Evolutionary conservation across 164 flowering plant genomes (phyloP).

Genomic region (Vitis labrusca): DNA sequence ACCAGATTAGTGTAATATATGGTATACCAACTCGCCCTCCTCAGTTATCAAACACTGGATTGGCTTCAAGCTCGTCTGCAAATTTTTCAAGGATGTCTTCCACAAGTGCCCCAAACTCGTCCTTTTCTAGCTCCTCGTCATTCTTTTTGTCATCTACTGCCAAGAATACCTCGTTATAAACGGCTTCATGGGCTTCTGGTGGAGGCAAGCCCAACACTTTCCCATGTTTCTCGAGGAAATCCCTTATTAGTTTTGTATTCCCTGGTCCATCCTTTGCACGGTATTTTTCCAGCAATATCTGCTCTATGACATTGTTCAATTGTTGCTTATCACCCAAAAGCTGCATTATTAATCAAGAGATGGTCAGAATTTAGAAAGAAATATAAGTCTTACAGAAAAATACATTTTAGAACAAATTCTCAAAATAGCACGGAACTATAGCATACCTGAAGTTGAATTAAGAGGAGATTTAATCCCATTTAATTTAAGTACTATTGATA

Average conservation of each 20-base stretch:
- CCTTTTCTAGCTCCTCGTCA: constrained; percentile 23
- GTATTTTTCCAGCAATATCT: constrained; percentile 25
- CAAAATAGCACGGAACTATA: too few species aligned
- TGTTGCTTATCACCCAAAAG: constrained; percentile 51
- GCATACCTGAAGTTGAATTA: too few species aligned
- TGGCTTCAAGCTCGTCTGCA: constrained; percentile 51
- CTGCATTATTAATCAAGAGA: constrained; percentile 32
- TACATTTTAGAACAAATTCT: too few species aligned
- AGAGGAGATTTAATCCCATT: too few species aligned
- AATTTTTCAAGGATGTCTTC: constrained; percentile 53
- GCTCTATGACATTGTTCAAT: constrained; percentile 33
- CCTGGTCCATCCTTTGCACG: constrained; percentile 11
- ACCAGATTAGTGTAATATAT: background rate
- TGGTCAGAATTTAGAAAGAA: background rate
- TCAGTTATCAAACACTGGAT: constrained; percentile 43
- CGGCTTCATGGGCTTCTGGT: constrained; percentile 46
- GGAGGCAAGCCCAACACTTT: constrained; percentile 54
- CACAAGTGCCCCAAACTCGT: constrained; percentile 31
- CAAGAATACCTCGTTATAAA: constrained; percentile 57
- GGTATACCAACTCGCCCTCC: constrained; percentile 1
- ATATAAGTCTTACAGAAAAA: background rate
- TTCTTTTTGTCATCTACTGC: constrained; percentile 25
- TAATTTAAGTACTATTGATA: too few species aligned
- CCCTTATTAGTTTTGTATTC: constrained; percentile 28
- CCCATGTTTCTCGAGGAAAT: constrained; percentile 47